Base-by-base conservation (phyloP, 768 basidiomycete genomes). In the Serendipita sp. region DNA sequence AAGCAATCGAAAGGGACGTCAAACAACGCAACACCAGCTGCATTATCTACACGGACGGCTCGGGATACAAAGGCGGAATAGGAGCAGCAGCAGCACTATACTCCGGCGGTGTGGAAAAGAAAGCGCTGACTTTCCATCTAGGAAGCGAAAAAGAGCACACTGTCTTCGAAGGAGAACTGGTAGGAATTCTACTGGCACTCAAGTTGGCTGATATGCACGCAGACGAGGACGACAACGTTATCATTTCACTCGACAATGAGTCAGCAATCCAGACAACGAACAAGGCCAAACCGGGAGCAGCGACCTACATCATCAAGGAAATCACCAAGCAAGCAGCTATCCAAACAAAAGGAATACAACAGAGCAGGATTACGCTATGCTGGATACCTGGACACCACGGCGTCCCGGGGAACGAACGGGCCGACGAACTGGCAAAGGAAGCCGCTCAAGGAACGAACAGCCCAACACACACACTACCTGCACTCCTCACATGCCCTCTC, bases 301-400 rank as follows among this genome's bases (percentile, higher is more conserved):
- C 18, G 8, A 18, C 6, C n/a, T 52, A 52, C 48, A 18, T 52
- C 48, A 8, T 52, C 4, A 16, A 52, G n/a, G 48, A 4, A 18
- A 52, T 52, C 48, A 18, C 5, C 29, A 52, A 31, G 2, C 31
- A 55, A 3, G 64, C 29, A 16, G 27, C 43, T 0, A 37, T 43
- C 10, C 3, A 16, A 13, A 11, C 40, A 5, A 34, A 33, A 4
- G 46, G 5, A 31, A n/a, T 63, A 33, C 66, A 1, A n/a, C 10
- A 13, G 18, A 62, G 64, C 5, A 40, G 31, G 5, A 13, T 63
- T 18, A 8, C 13, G 16, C 23, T 67, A 15, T 60, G 16, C 31
- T 68, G 67, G 67, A 34, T 65, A 1, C 67, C 67, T 2, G 66
- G 66, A n/a, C 67, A 68, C 64, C 44, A 62, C 15, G 67, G 46